Evolutionary conservation across 495 filamentous ascomycete genomes (phyloP).

Genomic region (Podospora pseudoanserina): DNA sequence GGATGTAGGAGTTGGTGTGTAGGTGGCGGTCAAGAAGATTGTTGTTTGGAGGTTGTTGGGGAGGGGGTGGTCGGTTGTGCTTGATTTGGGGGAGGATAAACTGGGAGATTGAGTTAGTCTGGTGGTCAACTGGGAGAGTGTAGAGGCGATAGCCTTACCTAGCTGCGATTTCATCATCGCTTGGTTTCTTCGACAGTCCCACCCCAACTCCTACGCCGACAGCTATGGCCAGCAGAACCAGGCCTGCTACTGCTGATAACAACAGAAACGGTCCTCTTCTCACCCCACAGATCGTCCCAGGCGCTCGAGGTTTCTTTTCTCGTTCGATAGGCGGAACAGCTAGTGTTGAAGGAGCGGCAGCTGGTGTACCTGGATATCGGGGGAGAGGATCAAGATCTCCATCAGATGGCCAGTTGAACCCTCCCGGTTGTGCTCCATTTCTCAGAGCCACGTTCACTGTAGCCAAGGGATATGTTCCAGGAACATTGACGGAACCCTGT

Average conservation of each 20-base stretch:
- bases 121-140: neutral
- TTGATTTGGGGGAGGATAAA: neutral
- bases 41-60: neutral
- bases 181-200: constrained; percentile 12
- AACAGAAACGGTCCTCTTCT: constrained; percentile 15
- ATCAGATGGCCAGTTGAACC: constrained; percentile 2
- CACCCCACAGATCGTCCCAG: constrained; percentile 17
- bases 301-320: neutral
- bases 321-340: constrained; percentile 13
- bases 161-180: neutral
- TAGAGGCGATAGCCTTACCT: neutral
- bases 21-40: neutral
- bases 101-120: neutral
- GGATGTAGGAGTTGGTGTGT: neutral
- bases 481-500: neutral
- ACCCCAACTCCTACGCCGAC: constrained; percentile 25
- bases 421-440: neutral
- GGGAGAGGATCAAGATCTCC: constrained; percentile 9
- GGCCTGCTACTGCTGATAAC: constrained; percentile 11
- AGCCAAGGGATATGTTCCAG: neutral
- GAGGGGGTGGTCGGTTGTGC: neutral
- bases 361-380: constrained; percentile 16
- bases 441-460: neutral
- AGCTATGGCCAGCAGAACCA: constrained; percentile 21
- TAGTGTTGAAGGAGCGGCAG: constrained; percentile 3